Evolutionary conservation across 2,329 filamentous ascomycete genomes (phyloP).

Genomic region (Cytospora leucostoma): DNA sequence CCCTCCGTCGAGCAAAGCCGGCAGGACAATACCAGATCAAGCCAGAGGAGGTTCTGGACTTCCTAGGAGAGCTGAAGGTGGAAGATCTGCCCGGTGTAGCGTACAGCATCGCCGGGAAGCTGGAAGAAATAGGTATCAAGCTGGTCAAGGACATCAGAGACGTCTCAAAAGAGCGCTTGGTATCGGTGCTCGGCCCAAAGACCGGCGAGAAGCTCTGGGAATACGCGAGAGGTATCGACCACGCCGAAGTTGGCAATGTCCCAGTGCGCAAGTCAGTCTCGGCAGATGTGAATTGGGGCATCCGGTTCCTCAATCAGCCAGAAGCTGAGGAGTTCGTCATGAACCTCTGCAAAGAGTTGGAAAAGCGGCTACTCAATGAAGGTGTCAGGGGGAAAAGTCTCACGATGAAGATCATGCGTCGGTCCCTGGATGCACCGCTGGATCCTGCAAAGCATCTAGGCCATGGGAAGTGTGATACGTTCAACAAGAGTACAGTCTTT

Average conservation of each 20-base stretch:
- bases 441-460: constrained; percentile 93
- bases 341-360: constrained; percentile 82
- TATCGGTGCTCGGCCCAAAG: constrained; percentile 79
- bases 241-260: constrained; percentile 81
- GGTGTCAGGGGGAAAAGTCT: constrained; percentile 84
- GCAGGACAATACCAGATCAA: constrained; percentile 89
- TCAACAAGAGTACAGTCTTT: constrained; percentile 83
- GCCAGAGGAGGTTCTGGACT: constrained; percentile 73
- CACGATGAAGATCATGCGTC: constrained; percentile 92
- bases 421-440: constrained; percentile 80
- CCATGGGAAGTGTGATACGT: constrained; percentile 91
- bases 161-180: constrained; percentile 73
- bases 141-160: constrained; percentile 81
- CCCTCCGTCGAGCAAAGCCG: constrained; percentile 87
- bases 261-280: constrained; percentile 90
- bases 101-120: constrained; percentile 80
- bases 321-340: constrained; percentile 91
- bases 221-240: constrained; percentile 86
- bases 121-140: constrained; percentile 83
- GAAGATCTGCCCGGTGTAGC: constrained; percentile 90
- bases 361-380: constrained; percentile 78
- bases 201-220: constrained; percentile 90
- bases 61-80: constrained; percentile 76
- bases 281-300: constrained; percentile 97
- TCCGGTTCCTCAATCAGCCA: constrained; percentile 87